Base-by-base conservation (phyloP, 2,329 filamentous ascomycete genomes). In the Helotiales sp. region DNA sequence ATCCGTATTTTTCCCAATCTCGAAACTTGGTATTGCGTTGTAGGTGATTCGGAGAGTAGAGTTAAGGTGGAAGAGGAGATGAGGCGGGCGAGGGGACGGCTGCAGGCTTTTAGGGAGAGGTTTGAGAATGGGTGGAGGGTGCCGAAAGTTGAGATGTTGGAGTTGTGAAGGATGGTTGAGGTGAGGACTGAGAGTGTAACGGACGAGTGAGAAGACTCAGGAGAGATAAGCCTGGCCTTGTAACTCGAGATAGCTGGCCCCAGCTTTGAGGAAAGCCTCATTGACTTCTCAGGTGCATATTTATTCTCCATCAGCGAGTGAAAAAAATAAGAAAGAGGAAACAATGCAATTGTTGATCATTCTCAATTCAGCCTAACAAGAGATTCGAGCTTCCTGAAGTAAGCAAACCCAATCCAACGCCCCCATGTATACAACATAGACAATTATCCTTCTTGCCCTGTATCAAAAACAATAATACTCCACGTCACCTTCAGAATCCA, bases 381-480 rank as follows among this genome's bases (percentile, higher is more conserved):
- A 32, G 47, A 43, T 40, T 49, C n/a, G 13, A 37, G 45, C 15
- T 50, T 4, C 40, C 40, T n/a, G 8, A 20, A 24, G 13, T n/a
- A 49, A 61, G 11, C n/a, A 57, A 22, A 34, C 59, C 58, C 59
- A 61, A 24, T 26, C 57, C 63, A 65, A 63, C 60, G 63, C 40
- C 64, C 62, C 59, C 32, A 61, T 64, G 61, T 63, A 62, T 68
- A 64, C 50, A 65, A 57, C 50, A 58, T 50, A 54, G 65, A 63
- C 64, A 62, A 59, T 66, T 57, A 64, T 62, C 66, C 66, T n/a
- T n/a, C n/a, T n/a, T 63, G 63, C 50, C 60, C 54, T 50, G 13
- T 26, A 63, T 55, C 57, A 64, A 63, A 63, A 54, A 20, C 34
- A 66, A 67, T 58, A 64, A 57, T 64, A 67, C 65, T 64, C 65